A percentile compares a stretch with the other conserved stretches of the same genome.
phyloP scores from a whole-genome alignment of 371 early-diverging fungal genomes.

The Mucor irregularis region DNA sequence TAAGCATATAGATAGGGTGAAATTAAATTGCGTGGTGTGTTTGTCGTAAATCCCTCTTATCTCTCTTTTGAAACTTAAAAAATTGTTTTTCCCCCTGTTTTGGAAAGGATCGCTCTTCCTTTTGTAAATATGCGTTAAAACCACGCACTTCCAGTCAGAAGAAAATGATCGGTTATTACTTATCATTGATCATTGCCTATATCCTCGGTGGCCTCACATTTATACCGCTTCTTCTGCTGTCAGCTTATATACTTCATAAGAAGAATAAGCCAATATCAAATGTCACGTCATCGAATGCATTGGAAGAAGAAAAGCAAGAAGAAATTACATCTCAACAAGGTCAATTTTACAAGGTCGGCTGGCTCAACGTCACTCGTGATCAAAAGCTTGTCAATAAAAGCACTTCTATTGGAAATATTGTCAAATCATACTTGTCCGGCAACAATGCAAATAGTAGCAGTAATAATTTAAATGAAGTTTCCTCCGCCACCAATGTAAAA shows the following conservation, averaged over 20 bases:
- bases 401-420: conserved; percentile 34
- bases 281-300: background rate
- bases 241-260: background rate
- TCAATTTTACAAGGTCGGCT: conserved; percentile 50
- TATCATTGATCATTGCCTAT: conserved; percentile 33
- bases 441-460: background rate
- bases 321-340: conserved; percentile 6
- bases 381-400: conserved; percentile 22
- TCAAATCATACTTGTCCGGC: conserved; percentile 38
- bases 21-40: no score
- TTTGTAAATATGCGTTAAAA: background rate
- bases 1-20: no score
- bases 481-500: background rate
- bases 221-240: conserved; percentile 32
- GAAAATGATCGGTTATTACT: conserved; percentile 1
- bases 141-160: no score
- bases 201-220: conserved; percentile 49
- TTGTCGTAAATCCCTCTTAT: no score
- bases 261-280: background rate
- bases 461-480: background rate
- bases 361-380: conserved; percentile 44
- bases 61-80: no score
- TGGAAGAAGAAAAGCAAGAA: conserved; percentile 11
- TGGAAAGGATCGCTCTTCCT: background rate
- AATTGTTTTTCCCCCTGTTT: no score